phyloP scores from a whole-genome alignment of 495 filamentous ascomycete species.

The Daldinia caldariorum region DNA sequence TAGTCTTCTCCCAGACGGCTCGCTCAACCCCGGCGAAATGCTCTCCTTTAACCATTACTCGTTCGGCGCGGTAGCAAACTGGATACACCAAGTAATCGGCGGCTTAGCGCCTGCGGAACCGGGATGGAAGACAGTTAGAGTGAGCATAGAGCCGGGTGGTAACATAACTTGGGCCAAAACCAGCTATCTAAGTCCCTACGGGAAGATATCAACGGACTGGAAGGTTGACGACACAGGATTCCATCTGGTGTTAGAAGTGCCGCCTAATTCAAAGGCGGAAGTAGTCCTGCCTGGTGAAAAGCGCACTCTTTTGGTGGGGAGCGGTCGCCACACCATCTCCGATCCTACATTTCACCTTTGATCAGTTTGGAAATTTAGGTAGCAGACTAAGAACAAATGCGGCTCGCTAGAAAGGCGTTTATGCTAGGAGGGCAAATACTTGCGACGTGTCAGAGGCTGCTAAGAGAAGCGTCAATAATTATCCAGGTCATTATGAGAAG shows the following conservation, averaged over 20 bases:
- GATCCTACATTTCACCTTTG: slow-evolving; percentile 20
- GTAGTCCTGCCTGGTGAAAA: slow-evolving; percentile 36
- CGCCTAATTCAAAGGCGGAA: slow-evolving; percentile 44
- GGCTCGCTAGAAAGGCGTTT: no score
- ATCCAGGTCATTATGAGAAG: no score
- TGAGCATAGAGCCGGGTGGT: slow-evolving; percentile 46
- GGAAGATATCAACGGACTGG: slow-evolving; percentile 40
- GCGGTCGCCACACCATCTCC: slow-evolving; percentile 27
- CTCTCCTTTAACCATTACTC: slow-evolving; percentile 62
- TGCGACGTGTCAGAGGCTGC: no score
- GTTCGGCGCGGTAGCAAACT: slow-evolving; percentile 48
- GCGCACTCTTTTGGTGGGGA: slow-evolving; percentile 20
- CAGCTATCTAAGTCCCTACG: slow-evolving; percentile 46
- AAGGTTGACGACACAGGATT: slow-evolving; percentile 42
- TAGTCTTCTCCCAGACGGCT: slow-evolving; percentile 60
- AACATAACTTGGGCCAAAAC: slow-evolving; percentile 46
- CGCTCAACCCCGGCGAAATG: slow-evolving; percentile 63
- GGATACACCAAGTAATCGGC: slow-evolving; percentile 48
- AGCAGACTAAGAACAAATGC: no score
- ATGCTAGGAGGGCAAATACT: no score
- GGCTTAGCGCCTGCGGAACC: slow-evolving; percentile 47
- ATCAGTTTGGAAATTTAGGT: no score
- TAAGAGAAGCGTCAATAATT: no score
- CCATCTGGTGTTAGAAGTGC: slow-evolving; percentile 38
- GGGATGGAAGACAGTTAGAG: slow-evolving; percentile 50